Evolutionary conservation across 768 basidiomycete genomes (phyloP), one percentile per base, ranked within the genome.

Genomic region (Clavulina sp.): DNA sequence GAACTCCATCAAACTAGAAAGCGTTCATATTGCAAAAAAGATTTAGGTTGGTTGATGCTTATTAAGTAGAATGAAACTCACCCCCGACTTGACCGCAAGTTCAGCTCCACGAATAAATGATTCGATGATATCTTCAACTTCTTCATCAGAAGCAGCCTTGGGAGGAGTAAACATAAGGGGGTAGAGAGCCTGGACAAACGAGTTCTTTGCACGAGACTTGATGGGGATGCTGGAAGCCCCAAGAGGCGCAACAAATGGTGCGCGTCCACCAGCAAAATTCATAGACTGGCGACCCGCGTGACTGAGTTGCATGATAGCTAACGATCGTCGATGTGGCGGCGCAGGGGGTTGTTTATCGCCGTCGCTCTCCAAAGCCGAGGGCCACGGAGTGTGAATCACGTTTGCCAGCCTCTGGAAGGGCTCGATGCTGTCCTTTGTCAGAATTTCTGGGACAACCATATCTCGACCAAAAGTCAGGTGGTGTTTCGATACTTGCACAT

Each of bases 211-310:
- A 30, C 50, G 52, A 49, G 55, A 54, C 0, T 54, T 57, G 19
- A 63, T 44, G 43, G 54, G 57, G n/a, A 58, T 50, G 40, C 81
- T 56, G 59, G 84, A 87, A 0, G 89, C 85, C 0, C 79, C 84
- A 4, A 84, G 61, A 0, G 91, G 80, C 3, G 73, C 62, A 4
- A 66, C 61, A 57, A 78, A 79, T 0, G 74, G 70, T 16, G 57
- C 57, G n/a, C 87, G 75, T 24, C 82, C 83, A 18, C 81, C 78
- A 24, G 85, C 56, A 41, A 87, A 52, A 52, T 81, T 80, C 5
- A 77, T 66, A 2, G 87, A 87, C 63, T 96, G 92, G 4, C 91
- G 74, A 3, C 92, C 66, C 0, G 67, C 62, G 60, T 96, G 92
- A 43, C 73, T 84, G 44, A 96, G 66, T 60, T 96, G 92, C 71